Evolutionary conservation across 441 rosid species (phyloP).

Genomic region (Biscutella laevigata): DNA sequence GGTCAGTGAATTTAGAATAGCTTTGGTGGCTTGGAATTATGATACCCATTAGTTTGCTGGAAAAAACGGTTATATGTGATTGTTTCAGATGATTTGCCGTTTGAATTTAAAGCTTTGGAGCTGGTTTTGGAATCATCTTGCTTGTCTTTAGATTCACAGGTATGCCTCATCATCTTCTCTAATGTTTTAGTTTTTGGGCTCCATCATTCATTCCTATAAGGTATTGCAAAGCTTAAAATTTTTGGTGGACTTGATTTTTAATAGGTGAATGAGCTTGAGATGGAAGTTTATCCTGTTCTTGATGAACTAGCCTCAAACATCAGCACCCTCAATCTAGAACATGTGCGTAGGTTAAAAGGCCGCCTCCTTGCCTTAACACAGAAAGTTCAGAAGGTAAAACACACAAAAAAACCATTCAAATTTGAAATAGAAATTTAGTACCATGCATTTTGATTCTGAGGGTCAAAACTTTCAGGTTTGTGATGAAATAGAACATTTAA

Average conservation of each 20-base stretch:
- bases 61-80: slow-evolving; percentile 20
- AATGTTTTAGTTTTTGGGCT: background rate
- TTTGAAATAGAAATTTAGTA: background rate
- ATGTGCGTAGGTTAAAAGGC: slow-evolving; percentile 81
- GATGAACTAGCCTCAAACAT: slow-evolving; percentile 85
- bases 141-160: slow-evolving; percentile 86
- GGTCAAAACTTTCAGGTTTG: slow-evolving; percentile 51
- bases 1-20: slow-evolving; percentile 3
- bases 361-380: slow-evolving; percentile 84
- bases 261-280: slow-evolving; percentile 82
- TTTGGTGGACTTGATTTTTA: slow-evolving; percentile 16
- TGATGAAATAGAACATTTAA: slow-evolving; percentile 91
- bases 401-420: background rate
- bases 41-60: slow-evolving; percentile 18
- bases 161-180: slow-evolving; percentile 21
- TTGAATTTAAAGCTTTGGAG: slow-evolving; percentile 89
- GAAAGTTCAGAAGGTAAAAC: slow-evolving; percentile 84
- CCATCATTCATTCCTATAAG: background rate
- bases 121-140: slow-evolving; percentile 86
- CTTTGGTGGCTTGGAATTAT: background rate
- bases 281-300: slow-evolving; percentile 79
- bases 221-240: background rate
- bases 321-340: slow-evolving; percentile 80
- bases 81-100: slow-evolving; percentile 85
- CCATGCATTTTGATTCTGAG: background rate